Base-by-base conservation (phyloP, 495 filamentous ascomycete species). In the Penicillium ucsense region DNA sequence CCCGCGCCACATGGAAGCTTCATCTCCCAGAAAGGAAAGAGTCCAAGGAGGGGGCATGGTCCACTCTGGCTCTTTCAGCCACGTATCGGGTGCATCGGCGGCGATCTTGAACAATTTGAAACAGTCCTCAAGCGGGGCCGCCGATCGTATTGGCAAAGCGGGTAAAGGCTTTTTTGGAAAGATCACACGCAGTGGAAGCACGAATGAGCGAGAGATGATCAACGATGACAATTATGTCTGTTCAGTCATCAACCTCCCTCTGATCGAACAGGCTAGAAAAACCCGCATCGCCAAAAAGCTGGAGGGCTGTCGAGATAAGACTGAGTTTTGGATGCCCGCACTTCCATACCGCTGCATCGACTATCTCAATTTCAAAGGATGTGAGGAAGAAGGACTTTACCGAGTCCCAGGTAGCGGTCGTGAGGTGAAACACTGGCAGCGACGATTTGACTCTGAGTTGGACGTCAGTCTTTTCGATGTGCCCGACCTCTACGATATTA, bases 291-390 rank as follows among this genome's bases (percentile, higher is more conserved):
- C 87, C 3, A 90, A 87, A 65, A 78, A 82, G 43, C 68, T 95
- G 10, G 86, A 89, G 57, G 78, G 84, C 46, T 94, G 86, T 10
- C 73, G 80, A 38, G 89, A 95, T 57, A 95, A 95, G 74, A 95
- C 89, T 1, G 89, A 94, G 56, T 95, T 90, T 59, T 95, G 89
- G 89, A 92, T 95, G 88, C 89, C 89, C 1, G 85, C 88, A 11
- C 80, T 95, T 40, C 89, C 89, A 0, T 94, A 89, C 79, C 75
- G 89, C 43, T 90, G 85, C 30, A 92, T 95, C 52, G 89, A 95
- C 65, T 95, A 91, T 62, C 79, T 95, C 29, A 94, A 95, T 59
- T 86, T 86, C 59, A 89, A 87, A 57, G 89, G 88, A 6, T 88
- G 82, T 51, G 88, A 94, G 54, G 86, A 90, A 45, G 89, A 95